Evolutionary conservation across 345 rosid species (phyloP), one percentile per base, ranked within the genome.

Genomic region (Syzygium aromaticum): DNA sequence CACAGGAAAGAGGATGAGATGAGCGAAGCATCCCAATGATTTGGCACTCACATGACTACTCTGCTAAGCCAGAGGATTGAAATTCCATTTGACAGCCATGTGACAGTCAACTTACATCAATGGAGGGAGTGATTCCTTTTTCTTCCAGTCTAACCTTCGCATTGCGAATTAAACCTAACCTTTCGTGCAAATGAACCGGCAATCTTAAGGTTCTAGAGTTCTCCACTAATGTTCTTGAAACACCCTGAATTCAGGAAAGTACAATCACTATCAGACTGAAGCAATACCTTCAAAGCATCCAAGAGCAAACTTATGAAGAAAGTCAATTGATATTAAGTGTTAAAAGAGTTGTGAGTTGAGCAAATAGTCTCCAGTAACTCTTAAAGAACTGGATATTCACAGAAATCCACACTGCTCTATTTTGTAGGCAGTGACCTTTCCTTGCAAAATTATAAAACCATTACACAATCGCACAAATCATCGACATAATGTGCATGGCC

Each of bases 131-230:
- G 54, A 97, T 90, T 88, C 99, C 99, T 90, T 95, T 95, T 89
- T 93, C 98, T 92, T 93, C 94, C 86, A 97, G 94, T 91, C 92
- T 95, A 87, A 92, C 90, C 94, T 93, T 98, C n/a, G 99, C 98
- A 90, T 95, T 95, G 87, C 97, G 93, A 90, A 98, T 95, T 61
- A 95, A 87, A 86, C 98, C 95, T 12, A 98, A 91, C 89, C 99
- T 93, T 89, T 94, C 99, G 67, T 95, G 99, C 84, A 98, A 86
- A 93, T 98, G 93, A 86, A 94, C 93, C 8, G 99, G 99, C 89
- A 98, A 90, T 92, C 98, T 94, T 87, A 96, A 93, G 30, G 95
- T 95, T 94, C 94, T 95, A 73, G 98, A 95, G 86, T 93, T 95
- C 87, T 96, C 98, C 89, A 95, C 96, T 88, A 98, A 91, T 84